phyloP scores from a whole-genome alignment of 2,329 filamentous ascomycete genomes.

The Epichloe elymi region DNA sequence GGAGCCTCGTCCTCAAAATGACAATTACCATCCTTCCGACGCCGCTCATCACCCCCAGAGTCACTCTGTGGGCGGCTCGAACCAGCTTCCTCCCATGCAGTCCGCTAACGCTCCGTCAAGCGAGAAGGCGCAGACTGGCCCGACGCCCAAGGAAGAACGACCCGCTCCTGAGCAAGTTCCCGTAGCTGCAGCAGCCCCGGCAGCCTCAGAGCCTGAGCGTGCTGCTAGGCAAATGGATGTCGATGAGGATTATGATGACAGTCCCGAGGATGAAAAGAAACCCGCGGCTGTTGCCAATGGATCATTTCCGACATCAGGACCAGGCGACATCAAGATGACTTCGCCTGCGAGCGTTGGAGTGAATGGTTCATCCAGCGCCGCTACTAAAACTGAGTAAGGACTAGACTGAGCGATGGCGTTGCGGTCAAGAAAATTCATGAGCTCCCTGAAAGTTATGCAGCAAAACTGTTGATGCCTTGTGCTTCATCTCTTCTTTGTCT shows the following conservation, averaged over 20 bases:
- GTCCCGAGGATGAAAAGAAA: slow-evolving; percentile 74
- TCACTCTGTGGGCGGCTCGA: slow-evolving; percentile 38
- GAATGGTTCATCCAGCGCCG: slow-evolving; percentile 23
- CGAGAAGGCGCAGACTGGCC: slow-evolving; percentile 27
- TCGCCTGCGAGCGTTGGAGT: slow-evolving; percentile 15
- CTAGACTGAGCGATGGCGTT: not conserved
- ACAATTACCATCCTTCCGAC: slow-evolving; percentile 83
- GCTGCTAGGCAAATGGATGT: slow-evolving; percentile 93
- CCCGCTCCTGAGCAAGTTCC: slow-evolving; percentile 27
- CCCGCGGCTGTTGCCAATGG: slow-evolving; percentile 27
- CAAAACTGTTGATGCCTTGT: slow-evolving; percentile 7
- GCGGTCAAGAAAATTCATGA: slow-evolving; percentile 11
- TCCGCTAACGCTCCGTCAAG: slow-evolving; percentile 41
- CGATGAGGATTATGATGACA: slow-evolving; percentile 95
- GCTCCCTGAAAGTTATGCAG: slow-evolving; percentile 13
- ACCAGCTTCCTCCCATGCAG: slow-evolving; percentile 51
- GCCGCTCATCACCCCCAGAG: slow-evolving; percentile 63
- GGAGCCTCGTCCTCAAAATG: slow-evolving; percentile 56
- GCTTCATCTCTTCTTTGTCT: slow-evolving; percentile 10
- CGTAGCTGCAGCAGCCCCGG: slow-evolving; percentile 34
- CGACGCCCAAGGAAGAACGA: slow-evolving; percentile 45
- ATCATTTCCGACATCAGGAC: slow-evolving; percentile 32
- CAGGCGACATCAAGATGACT: slow-evolving; percentile 38
- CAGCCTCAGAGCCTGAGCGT: slow-evolving; percentile 57
- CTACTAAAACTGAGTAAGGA: slow-evolving; percentile 32